Evolutionary conservation across 495 filamentous ascomycete species (phyloP), one percentile per base, ranked within the genome.

Genomic region (Pseudevernia furfuracea): DNA sequence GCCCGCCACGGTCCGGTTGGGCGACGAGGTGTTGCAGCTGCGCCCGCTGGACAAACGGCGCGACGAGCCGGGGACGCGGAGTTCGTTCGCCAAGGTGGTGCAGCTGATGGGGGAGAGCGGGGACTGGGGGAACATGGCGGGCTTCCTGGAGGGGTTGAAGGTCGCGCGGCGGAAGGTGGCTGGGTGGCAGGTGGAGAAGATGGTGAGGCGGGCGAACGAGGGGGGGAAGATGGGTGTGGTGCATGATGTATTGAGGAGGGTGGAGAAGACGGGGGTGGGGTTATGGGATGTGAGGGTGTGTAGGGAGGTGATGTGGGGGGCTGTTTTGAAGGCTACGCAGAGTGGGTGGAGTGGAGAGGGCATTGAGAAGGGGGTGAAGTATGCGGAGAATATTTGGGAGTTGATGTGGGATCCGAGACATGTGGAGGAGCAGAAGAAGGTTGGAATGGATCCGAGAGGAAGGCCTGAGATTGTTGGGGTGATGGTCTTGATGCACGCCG

Each of bases 161-260:
- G 56, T 19, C 0, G 67, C 67, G 23, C 36, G 62, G 58, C 62
- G 69, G 64, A 65, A 46, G 10, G n/a, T 69, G 11, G 62, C 37
- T 41, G 60, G 67, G 38, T 44, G 32, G 64, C 64, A 67, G 61
- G 37, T 67, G 9, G 67, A 71, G 69, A 75, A 62, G 67, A 49
- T 67, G 38, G 64, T 69, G 19, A 30, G 67, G 36, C 61, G 61
- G 64, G 58, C 61, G 32, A 48, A 58, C 37, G 60, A 59, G 7
- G 48, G 55, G 38, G 67, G 69, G 43, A 49, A 59, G 30, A 10
- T 19, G 58, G 64, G 66, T 12, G 56, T 61, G 1, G 53, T 69
- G 58, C 8, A 60, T 48, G 63, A 68, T 19, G 36, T 58, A 23
- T 59, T 69, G 46, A 34, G 44, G 61, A 49, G 58, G 49, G 69